Evolutionary conservation across 345 rosid genomes (phyloP).

Genomic region (Rhodamnia argentea): DNA sequence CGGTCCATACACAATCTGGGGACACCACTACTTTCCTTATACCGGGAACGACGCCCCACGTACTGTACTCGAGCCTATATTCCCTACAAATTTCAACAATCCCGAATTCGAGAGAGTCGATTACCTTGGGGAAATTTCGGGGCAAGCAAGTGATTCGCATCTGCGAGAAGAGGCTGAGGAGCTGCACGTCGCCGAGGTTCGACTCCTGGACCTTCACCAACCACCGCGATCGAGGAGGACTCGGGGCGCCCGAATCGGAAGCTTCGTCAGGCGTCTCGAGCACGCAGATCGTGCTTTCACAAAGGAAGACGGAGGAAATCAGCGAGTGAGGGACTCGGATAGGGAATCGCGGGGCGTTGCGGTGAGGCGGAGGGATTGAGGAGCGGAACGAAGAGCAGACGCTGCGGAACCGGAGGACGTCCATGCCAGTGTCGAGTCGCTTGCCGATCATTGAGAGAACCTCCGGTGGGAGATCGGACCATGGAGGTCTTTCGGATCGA

Average conservation of each 20-base stretch:
- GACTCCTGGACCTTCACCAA: not conserved
- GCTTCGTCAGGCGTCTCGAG: not conserved
- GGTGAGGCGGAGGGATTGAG: not conserved
- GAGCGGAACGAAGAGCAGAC: constrained; percentile 18
- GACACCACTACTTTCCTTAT: not conserved
- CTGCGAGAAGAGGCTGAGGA: not conserved
- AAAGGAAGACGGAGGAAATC: not conserved
- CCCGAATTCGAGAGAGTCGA: constrained; percentile 6
- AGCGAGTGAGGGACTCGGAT: not conserved
- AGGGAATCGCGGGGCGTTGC: not conserved
- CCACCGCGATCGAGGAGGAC: not conserved
- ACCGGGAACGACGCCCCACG: not conserved
- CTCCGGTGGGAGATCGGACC: constrained; percentile 7
- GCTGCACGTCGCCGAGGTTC: not conserved
- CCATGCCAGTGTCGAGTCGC: constrained; percentile 2
- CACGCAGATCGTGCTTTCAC: not conserved
- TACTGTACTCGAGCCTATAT: not conserved
- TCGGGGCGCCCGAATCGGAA: not conserved
- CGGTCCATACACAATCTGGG: not conserved
- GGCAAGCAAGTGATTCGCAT: not conserved
- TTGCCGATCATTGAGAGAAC: constrained; percentile 1
- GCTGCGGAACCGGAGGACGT: constrained; percentile 8
- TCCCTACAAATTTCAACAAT: constrained; percentile 1
- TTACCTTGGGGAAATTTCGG: not conserved
- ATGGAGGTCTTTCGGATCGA: not conserved